Evolutionary conservation across 495 filamentous ascomycete genomes (phyloP), one percentile per base, ranked within the genome.

Genomic region (Neurospora sp.): DNA sequence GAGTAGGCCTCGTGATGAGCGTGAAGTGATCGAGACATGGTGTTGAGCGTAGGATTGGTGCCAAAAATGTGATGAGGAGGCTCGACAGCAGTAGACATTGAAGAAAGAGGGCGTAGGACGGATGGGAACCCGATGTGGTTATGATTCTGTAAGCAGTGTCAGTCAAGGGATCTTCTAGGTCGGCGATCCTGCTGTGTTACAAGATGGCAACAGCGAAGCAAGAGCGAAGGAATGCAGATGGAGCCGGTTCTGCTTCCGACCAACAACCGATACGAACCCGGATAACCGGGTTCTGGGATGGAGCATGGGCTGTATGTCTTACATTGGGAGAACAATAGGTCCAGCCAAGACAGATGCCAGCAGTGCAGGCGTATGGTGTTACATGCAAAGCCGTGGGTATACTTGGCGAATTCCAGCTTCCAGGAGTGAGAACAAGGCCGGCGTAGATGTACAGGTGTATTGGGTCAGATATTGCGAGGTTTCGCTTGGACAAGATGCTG

Each of bases 1-100:
- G 81, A 77, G 73, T 84, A 85, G 71, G 78, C 79, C 72, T 83
- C 82, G 44, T 83, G 82, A 40, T 82, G 83, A 74, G 75, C 75
- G 72, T 85, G 79, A 74, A 80, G 77, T 75, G 80, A 82, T 79
- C 82, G 83, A 75, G 84, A 81, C 84, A 86, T 86, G 76, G 81
- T 79, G 77, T 84, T 83, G 76, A 83, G 76, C 79, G 83, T 81
- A 79, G 79, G 81, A 82, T 82, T 77, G 79, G 81, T 79, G 76
- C 80, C 79, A 78, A 84, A 79, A 66, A 76, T 77, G 78, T 81
- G 79, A 74, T 79, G 81, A 78, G 79, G 75, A 75, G 80, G 75
- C 72, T 80, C 82, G 77, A 79, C 82, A 69, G 79, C 81, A 77
- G 80, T 79, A 80, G 81, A 81, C 81, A 82, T 82, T 77, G 69